These are phyloP conservation scores for Odonthalia washingtoniensis DNA, from an alignment of 31 red algal species.

Conservation along the genomic window DNA sequence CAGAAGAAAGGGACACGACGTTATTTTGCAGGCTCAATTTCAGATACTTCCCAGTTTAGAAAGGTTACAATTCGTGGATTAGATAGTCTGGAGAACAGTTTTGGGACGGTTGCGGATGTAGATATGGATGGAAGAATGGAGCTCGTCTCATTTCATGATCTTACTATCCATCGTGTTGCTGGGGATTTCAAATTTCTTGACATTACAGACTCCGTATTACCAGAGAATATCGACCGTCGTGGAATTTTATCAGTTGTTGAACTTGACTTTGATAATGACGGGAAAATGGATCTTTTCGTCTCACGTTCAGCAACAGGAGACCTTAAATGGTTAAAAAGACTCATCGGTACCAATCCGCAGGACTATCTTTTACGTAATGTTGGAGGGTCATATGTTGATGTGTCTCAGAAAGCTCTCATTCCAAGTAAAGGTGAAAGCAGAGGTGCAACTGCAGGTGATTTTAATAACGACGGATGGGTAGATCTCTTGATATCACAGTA, in stretches of 20 bases:
- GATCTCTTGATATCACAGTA: conserved; percentile 57
- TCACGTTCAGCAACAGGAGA: conserved; percentile 46
- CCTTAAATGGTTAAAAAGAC: conserved; percentile 8
- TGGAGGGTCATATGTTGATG: conserved; percentile 48
- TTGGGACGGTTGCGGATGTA: conserved; percentile 27
- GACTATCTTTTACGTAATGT: conserved; percentile 60
- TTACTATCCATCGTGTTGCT: conserved; percentile 37
- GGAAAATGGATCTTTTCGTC: conserved; percentile 69
- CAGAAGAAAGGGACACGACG: no score
- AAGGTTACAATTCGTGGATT: background rate
- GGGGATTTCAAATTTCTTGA: conserved; percentile 48
- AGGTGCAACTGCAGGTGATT: conserved; percentile 57
- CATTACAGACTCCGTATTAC: conserved; percentile 26
- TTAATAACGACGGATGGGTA: conserved; percentile 61
- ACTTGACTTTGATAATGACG: conserved; percentile 66
- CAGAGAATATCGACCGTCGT: background rate
- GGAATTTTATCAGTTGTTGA: conserved; percentile 45
- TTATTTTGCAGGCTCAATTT: background rate
- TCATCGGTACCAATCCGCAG: conserved; percentile 6
- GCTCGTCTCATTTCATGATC: conserved; percentile 32
- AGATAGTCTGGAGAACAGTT: background rate
- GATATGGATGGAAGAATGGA: conserved; percentile 60
- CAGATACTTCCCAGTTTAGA: background rate
- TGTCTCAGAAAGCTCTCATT: conserved; percentile 21
- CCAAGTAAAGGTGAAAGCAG: conserved; percentile 17